These are phyloP conservation scores for Ceriops decandra DNA, from an alignment of 345 rosid genomes.

Conservation along the genomic window DNA sequence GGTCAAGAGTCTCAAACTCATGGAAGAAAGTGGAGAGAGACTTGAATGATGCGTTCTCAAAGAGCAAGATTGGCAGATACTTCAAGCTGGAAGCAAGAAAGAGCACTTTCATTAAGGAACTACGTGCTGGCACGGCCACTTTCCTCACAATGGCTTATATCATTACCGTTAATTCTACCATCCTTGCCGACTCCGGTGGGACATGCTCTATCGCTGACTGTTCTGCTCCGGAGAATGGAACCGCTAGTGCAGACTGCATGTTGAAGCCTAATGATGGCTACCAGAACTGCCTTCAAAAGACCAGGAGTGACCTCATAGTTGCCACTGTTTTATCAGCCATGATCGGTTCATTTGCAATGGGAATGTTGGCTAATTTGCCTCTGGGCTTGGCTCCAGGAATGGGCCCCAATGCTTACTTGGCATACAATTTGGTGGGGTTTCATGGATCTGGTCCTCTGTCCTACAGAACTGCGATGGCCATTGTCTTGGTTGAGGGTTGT, in stretches of 20 bases:
- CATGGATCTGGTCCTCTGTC: constrained; percentile 77
- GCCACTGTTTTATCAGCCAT: constrained; percentile 74
- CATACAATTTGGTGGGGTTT: constrained; percentile 77
- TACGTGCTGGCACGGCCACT: constrained; percentile 85
- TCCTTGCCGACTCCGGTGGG: constrained; percentile 76
- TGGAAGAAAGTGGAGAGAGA: constrained; percentile 49
- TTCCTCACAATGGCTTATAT: constrained; percentile 97
- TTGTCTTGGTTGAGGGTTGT: constrained; percentile 66
- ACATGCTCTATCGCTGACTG: constrained; percentile 60
- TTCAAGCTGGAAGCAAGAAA: constrained; percentile 70
- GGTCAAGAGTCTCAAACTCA: constrained; percentile 22
- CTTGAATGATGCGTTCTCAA: constrained; percentile 57
- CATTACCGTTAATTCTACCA: constrained; percentile 81
- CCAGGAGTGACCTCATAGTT: constrained; percentile 68
- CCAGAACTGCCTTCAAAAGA: constrained; percentile 51
- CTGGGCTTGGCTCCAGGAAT: constrained; percentile 83
- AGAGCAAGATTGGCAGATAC: constrained; percentile 51
- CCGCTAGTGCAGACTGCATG: constrained; percentile 47
- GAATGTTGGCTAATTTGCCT: constrained; percentile 73
- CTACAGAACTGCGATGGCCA: constrained; percentile 63
- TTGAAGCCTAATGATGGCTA: constrained; percentile 58
- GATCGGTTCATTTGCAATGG: constrained; percentile 80
- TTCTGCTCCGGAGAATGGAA: constrained; percentile 39
- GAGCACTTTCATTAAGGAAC: constrained; percentile 64
- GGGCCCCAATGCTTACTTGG: constrained; percentile 81